Conservation (phyloP, 805 yeast species). For the Saccharomyces kudriavzevii region DNA sequence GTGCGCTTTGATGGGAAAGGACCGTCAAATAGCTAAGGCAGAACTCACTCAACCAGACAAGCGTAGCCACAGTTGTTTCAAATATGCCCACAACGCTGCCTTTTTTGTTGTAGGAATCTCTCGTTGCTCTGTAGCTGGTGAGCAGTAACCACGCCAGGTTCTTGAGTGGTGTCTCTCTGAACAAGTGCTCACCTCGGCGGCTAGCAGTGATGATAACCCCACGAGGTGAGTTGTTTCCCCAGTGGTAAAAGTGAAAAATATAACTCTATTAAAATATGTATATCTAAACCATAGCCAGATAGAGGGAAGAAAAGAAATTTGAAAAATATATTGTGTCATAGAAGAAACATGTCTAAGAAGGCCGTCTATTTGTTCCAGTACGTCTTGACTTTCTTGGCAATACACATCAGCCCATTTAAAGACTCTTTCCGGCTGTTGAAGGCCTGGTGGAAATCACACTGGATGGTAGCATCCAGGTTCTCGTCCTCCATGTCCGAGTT, state of each 20-base stretch:
- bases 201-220: neutral
- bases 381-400: conserved; percentile 18
- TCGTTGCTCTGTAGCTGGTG: neutral
- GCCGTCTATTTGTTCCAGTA: conserved; percentile 15
- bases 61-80: neutral
- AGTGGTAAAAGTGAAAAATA: neutral
- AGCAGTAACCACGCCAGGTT: neutral
- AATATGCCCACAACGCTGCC: neutral
- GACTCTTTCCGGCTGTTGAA: conserved; percentile 9
- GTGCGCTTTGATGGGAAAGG: neutral
- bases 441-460: conserved; percentile 7
- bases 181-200: neutral
- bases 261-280: neutral
- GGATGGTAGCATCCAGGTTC: conserved; percentile 11
- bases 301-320: neutral
- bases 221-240: neutral
- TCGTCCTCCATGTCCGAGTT: conserved; percentile 6
- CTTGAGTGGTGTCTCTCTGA: neutral
- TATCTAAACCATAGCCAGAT: neutral
- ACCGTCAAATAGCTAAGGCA: neutral
- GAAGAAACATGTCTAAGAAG: neutral
- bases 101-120: too few relatives aligned
- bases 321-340: conserved; percentile 1
- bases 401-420: conserved; percentile 12
- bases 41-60: neutral